phyloP scores from a whole-genome alignment of 768 basidiomycete genomes.

The Mycena rebaudengoi region DNA sequence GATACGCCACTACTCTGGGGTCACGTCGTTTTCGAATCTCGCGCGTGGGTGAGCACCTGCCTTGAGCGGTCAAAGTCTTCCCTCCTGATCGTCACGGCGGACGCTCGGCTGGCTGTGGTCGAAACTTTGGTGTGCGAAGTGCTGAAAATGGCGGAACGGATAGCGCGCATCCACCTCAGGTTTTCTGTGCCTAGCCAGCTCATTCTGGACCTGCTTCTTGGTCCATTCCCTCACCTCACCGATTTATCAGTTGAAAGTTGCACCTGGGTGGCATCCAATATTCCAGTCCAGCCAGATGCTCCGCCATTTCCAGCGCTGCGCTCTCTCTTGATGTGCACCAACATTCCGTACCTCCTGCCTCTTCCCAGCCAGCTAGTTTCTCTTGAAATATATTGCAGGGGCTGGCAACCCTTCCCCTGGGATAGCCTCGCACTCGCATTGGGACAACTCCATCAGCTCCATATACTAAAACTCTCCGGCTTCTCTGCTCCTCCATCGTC shows the following conservation, averaged over 20 bases:
- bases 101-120: neutral
- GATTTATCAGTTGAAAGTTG: neutral
- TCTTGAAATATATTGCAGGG: neutral
- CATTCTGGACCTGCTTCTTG: no score
- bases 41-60: no score
- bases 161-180: no score
- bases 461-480: neutral
- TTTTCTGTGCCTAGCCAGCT: no score
- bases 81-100: neutral
- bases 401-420: neutral
- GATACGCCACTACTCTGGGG: neutral
- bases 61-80: no score
- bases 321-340: neutral
- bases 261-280: neutral
- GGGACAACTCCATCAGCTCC: neutral
- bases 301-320: neutral
- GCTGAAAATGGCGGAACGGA: no score
- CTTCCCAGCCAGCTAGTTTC: neutral
- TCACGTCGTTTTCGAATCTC: no score
- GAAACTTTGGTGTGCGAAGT: neutral
- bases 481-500: neutral
- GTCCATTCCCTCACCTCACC: neutral
- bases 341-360: no score
- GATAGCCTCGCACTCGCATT: no score
- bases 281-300: neutral